Percentiles rank a stretch among this genome's conserved stretches.
Conservation (phyloP, 305 asterid species). For the Solanum hybrid region DNA sequence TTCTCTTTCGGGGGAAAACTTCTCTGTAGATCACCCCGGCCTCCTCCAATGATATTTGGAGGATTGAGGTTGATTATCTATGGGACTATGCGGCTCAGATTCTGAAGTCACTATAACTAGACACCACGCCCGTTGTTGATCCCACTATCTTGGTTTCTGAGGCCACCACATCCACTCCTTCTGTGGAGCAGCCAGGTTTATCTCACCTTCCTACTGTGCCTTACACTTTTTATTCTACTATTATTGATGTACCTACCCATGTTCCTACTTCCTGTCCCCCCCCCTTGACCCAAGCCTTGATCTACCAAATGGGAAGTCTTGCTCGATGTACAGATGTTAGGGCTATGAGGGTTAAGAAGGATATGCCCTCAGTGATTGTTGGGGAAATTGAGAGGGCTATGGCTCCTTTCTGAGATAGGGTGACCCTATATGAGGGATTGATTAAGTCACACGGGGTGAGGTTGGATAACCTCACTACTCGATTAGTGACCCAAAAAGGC, state of each 20-base stretch:
- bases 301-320: background rate
- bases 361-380: background rate
- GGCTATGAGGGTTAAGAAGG: background rate
- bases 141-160: background rate
- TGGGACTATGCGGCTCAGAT: background rate
- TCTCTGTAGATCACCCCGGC: background rate
- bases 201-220: background rate
- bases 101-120: background rate
- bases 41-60: background rate
- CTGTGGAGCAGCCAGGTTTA: background rate
- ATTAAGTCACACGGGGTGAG: background rate
- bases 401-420: background rate
- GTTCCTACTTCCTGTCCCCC: background rate
- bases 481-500: background rate
- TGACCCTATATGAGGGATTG: background rate
- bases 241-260: background rate
- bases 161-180: background rate
- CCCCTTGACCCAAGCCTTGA: background rate
- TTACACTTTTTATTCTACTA: background rate
- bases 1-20: background rate
- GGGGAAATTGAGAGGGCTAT: background rate
- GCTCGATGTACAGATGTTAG: background rate
- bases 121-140: background rate
- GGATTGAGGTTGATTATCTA: background rate
- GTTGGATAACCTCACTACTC: background rate